Conservation (phyloP, 2,329 filamentous ascomycete genomes). For the Apiospora pterosperma region DNA sequence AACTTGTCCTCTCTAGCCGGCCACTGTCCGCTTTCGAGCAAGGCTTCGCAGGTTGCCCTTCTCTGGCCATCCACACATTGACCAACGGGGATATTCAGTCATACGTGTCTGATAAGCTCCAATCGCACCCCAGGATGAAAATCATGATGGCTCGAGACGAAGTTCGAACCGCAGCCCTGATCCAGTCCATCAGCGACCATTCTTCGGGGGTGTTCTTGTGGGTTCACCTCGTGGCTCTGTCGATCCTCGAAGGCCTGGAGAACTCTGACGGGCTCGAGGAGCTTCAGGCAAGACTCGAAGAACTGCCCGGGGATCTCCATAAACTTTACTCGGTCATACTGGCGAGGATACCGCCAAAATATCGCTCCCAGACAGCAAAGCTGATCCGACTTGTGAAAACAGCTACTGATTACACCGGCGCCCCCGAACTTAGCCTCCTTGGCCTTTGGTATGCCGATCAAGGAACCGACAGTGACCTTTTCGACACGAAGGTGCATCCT, state of each 20-base stretch:
- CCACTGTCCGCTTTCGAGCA: constrained; percentile 14
- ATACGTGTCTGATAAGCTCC: constrained; percentile 13
- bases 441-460: constrained; percentile 18
- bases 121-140: constrained; percentile 13
- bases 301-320: constrained; percentile 16
- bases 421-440: constrained; percentile 9
- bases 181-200: constrained; percentile 11
- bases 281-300: constrained; percentile 12
- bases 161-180: not conserved
- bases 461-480: constrained; percentile 9
- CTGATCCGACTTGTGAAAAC: not conserved
- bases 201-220: constrained; percentile 19
- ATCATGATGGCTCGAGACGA: constrained; percentile 6
- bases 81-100: constrained; percentile 15
- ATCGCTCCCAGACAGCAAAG: constrained; percentile 5
- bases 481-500: constrained; percentile 4
- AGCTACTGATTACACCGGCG: not conserved
- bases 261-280: constrained; percentile 16
- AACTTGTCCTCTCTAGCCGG: constrained; percentile 18
- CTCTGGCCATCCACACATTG: constrained; percentile 15
- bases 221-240: constrained; percentile 16
- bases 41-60: constrained; percentile 9
- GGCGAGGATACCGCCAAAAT: constrained; percentile 5
- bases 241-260: constrained; percentile 14
- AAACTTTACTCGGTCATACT: constrained; percentile 16